A percentile compares a stretch with the other conserved stretches of the same genome.
Conservation (phyloP, 2,329 filamentous ascomycete genomes). For the Fusarium sp. region DNA sequence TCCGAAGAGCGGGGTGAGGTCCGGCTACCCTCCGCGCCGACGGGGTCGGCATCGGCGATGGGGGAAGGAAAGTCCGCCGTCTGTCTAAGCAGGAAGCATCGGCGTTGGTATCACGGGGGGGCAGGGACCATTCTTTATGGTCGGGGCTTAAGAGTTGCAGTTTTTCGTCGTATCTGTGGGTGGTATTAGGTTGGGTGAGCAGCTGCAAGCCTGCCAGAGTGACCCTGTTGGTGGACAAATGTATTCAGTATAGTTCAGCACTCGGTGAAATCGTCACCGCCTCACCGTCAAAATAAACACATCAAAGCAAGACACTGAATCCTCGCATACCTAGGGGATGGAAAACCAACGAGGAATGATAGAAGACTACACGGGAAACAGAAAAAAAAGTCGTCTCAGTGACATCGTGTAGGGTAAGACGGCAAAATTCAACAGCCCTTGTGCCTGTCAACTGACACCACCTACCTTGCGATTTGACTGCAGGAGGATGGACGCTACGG, state of each 20-base stretch:
- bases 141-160: background rate
- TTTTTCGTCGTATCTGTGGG: background rate
- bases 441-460: background rate
- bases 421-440: background rate
- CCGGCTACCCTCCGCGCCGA: background rate
- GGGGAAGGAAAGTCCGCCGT: background rate
- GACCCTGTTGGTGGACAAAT: background rate
- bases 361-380: background rate
- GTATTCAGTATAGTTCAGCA: background rate
- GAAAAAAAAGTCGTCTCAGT: background rate
- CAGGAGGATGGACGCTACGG: background rate
- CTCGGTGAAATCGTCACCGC: background rate
- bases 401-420: background rate
- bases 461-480: background rate
- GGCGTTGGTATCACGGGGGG: background rate
- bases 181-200: background rate
- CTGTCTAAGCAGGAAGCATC: background rate
- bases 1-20: background rate
- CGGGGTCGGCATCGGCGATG: background rate
- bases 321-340: background rate
- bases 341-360: background rate
- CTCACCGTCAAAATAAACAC: background rate
- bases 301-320: background rate
- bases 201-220: background rate
- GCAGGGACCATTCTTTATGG: background rate